Evolutionary conservation across 805 yeast species (phyloP), one percentile per base, ranked within the genome.

Genomic region (Wickerhamiella allomyrinae): DNA sequence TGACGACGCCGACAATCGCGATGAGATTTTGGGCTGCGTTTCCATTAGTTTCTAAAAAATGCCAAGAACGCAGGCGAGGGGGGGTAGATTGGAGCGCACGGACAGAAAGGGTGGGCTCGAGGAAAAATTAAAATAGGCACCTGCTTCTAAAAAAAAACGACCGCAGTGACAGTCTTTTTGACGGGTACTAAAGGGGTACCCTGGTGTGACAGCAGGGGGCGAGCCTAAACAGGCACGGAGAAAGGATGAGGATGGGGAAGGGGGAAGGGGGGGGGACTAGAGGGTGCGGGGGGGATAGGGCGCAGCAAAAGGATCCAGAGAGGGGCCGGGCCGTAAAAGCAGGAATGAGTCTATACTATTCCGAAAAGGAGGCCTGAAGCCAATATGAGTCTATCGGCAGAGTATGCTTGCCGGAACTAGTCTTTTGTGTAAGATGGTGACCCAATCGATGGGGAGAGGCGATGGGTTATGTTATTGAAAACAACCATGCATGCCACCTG

Each of bases 1-100:
- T n/a, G 39, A 36, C 15, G 39, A 23, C 20, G 39, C 24, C 6
- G 29, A 23, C 21, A 36, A 13, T 5, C 39, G 29, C 21, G 39
- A 36, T 7, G 39, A 36, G 3, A 36, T 22, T 14, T 23, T 22
- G 15, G 39, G 39, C 21, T 36, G 39, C 5, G 31, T 6, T 14
- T 36, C 39, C 39, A 36, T 36, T n/a, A n/a, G n/a, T 20, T 22
- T 22, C 8, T 22, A 7, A n/a, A 17, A 17, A n/a, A 27, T n/a
- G 31, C 31, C 31, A 27, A 27, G 31, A 22, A 7, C 9, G 9
- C 8, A 7, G 9, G 24, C 6, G 31, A 27, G 31, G 31, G 31
- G 31, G 31, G 8, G n/a, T n/a, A n/a, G n/a, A n/a, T n/a, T n/a
- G n/a, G n/a, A n/a, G n/a, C n/a, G n/a, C n/a, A n/a, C n/a, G n/a